Base-by-base conservation (phyloP, 331 rosid genomes). In the Prunus yedoensis region DNA sequence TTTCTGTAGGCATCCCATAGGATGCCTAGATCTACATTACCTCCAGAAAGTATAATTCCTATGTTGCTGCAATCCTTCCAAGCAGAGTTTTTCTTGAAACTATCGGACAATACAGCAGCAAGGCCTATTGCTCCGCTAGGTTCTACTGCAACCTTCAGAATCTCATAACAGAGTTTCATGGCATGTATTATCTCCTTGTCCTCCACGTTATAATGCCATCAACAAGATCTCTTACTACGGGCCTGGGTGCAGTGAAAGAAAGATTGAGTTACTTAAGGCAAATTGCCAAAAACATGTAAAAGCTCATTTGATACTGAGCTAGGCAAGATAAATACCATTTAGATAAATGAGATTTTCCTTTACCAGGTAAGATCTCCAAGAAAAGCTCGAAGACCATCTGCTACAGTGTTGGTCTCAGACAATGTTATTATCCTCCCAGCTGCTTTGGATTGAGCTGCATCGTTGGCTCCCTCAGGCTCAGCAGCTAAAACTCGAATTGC, bases 71-170 rank as follows among this genome's bases (percentile, higher is more conserved):
- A 86, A 59, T 85, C 86, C 78, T 94, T 87, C 91, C 89, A 89
- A 54, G 90, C 87, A 71, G 89, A 83, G 61, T 82, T 84, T 21
- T 83, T 84, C 87, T 83, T 90, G 86, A 94, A 91, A 75, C 87
- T 77, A 46, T 90, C 81, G 2, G 97, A 94, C 68, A 94, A 80
- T 82, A 88, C 92, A 73, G 91, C 98, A 46, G 95, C 97, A 81
- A 94, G 90, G 76, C 98, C 97, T 60, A 94, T 94, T 46, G 96
- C 97, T 81, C 98, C 97, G 53, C 98, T 94, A 49, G 98, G 96
- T 80, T 91, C 97, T 6, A 86, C 96, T 1, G 80, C 96, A 74
- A 90, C 86, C 85, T 94, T 94, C 54, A 91, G 88, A 77, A 91
- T 80, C 84, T 91, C 93, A 47, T 82, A 87, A 63, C 90, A 91